Evolutionary conservation across 1,139 yeast species (phyloP).

Genomic region (Pichia sp.): DNA sequence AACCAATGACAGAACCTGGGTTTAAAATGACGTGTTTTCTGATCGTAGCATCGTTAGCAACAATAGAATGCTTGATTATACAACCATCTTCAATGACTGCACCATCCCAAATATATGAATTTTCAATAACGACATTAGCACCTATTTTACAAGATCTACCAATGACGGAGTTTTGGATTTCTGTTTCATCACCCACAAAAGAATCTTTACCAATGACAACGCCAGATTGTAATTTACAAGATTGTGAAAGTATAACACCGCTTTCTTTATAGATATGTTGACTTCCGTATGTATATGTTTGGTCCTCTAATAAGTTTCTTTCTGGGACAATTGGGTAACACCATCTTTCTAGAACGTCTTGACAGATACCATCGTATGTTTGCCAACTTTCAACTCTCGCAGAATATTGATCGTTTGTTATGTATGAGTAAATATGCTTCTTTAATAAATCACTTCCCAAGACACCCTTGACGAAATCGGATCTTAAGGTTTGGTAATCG

Average conservation of each 20-base stretch:
- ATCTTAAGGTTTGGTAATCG: slow-evolving; percentile 84
- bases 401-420: slow-evolving; percentile 75
- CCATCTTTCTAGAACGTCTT: slow-evolving; percentile 89
- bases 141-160: slow-evolving; percentile 90
- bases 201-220: slow-evolving; percentile 79
- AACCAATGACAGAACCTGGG: slow-evolving; percentile 82
- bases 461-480: slow-evolving; percentile 89
- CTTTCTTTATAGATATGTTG: slow-evolving; percentile 86
- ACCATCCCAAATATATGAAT: slow-evolving; percentile 87
- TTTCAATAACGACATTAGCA: slow-evolving; percentile 62
- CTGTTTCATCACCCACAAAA: slow-evolving; percentile 57
- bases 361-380: slow-evolving; percentile 89
- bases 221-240: slow-evolving; percentile 76
- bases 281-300: slow-evolving; percentile 74
- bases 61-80: slow-evolving; percentile 56
- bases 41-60: slow-evolving; percentile 63
- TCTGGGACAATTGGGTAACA: slow-evolving; percentile 92
- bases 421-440: slow-evolving; percentile 86
- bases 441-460: slow-evolving; percentile 87
- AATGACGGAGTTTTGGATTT: slow-evolving; percentile 64
- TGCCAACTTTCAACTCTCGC: slow-evolving; percentile 94
- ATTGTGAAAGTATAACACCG: slow-evolving; percentile 84
- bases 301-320: slow-evolving; percentile 66
- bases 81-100: slow-evolving; percentile 68
- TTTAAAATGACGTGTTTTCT: slow-evolving; percentile 50